These are phyloP conservation scores for Neocucurbitaria cava DNA, from an alignment of 2,329 filamentous ascomycete genomes.

Conservation along the genomic window DNA sequence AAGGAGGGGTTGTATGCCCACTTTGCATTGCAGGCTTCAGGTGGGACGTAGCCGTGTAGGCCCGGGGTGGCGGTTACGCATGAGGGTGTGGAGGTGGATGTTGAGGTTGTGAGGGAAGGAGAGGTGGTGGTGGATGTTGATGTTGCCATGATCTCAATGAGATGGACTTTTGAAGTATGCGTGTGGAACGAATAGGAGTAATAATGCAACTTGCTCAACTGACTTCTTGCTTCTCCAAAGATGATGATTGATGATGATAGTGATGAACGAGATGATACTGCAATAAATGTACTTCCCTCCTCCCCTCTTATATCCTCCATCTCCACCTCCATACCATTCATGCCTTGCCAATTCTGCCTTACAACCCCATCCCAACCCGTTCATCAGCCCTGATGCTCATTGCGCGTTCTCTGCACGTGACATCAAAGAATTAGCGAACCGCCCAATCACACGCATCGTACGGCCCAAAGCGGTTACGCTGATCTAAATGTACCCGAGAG, in stretches of 20 bases:
- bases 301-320: not conserved
- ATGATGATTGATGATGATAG: too few species aligned
- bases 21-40: conserved; percentile 35
- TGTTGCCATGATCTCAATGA: conserved; percentile 24
- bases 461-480: conserved; percentile 3
- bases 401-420: not conserved
- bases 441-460: conserved; percentile 12
- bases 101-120: conserved; percentile 2
- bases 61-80: conserved; percentile 33
- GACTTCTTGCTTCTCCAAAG: too few species aligned
- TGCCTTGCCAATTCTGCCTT: not conserved
- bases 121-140: conserved; percentile 9
- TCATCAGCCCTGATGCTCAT: not conserved
- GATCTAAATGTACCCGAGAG: not conserved
- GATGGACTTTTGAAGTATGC: too few species aligned
- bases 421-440: conserved; percentile 10
- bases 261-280: not conserved
- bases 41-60: conserved; percentile 31
- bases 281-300: not conserved
- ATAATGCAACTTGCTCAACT: too few species aligned
- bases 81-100: conserved; percentile 16
- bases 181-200: too few species aligned
- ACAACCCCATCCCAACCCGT: not conserved
- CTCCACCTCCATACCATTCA: not conserved
- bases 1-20: conserved; percentile 35